A percentile compares a stretch with the other conserved stretches of the same genome.
phyloP scores from a whole-genome alignment of 2,329 filamentous ascomycete genomes.

The Colletotrichum paranaense region DNA sequence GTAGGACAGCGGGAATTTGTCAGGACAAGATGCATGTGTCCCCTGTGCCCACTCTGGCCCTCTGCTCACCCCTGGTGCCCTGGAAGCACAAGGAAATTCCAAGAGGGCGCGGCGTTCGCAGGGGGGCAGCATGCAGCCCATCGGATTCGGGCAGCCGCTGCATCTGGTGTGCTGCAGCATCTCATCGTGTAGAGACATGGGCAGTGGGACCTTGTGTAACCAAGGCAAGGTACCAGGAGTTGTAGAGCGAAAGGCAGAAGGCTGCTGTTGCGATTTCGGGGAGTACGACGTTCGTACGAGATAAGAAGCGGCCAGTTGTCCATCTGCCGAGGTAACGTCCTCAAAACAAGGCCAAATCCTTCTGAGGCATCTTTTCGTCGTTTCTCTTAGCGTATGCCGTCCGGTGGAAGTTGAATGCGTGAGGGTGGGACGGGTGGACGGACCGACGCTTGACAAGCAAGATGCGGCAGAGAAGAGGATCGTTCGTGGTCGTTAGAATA shows the following conservation, averaged over 20 bases:
- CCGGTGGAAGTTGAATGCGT: background rate
- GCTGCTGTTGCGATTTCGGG: background rate
- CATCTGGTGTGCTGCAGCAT: conserved; percentile 22
- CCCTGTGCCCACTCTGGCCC: background rate
- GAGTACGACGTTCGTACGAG: background rate
- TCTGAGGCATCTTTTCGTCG: background rate
- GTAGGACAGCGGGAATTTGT: background rate
- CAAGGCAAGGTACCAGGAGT: background rate
- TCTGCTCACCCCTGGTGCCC: background rate
- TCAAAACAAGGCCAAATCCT: background rate
- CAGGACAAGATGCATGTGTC: background rate
- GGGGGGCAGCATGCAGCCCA: background rate
- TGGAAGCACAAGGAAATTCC: background rate
- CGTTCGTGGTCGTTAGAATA: background rate
- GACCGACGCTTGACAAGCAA: background rate
- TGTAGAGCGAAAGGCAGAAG: background rate
- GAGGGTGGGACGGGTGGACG: background rate
- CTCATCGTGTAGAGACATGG: background rate
- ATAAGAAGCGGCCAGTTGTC: background rate
- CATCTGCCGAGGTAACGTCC: background rate
- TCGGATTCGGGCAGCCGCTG: conserved; percentile 13
- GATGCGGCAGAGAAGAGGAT: background rate
- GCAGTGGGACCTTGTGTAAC: background rate
- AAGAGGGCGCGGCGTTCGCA: conserved; percentile 1
- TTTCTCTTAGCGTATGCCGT: background rate